Conservation (phyloP, 768 basidiomycete genomes). For the Rhizopogon roseolus region DNA sequence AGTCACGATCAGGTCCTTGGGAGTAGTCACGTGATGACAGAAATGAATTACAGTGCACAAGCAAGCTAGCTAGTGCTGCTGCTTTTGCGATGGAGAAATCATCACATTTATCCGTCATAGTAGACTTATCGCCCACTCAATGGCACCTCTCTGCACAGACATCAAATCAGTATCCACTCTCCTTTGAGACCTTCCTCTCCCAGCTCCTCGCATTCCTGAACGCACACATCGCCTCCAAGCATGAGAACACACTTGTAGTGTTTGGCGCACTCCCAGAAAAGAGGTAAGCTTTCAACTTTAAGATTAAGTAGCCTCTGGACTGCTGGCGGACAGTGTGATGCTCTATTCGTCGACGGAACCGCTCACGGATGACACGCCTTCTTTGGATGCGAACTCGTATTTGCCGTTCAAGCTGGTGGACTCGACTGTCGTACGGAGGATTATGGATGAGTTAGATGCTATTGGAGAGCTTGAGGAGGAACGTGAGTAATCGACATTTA, state of each 20-base stretch:
- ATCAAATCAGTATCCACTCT: slow-evolving; percentile 46
- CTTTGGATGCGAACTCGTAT: slow-evolving; percentile 74
- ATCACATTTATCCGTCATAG: slow-evolving; percentile 73
- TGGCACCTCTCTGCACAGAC: slow-evolving; percentile 70
- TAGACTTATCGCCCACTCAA: slow-evolving; percentile 83
- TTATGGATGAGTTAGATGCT: slow-evolving; percentile 57
- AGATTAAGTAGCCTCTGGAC: background rate
- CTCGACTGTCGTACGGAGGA: slow-evolving; percentile 53
- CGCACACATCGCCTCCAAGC: slow-evolving; percentile 83
- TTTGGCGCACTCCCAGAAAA: slow-evolving; percentile 85
- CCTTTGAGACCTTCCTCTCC: slow-evolving; percentile 71
- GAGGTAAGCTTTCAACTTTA: slow-evolving; percentile 47
- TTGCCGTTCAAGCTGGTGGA: slow-evolving; percentile 80
- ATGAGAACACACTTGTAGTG: slow-evolving; percentile 91
- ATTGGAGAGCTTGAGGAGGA: slow-evolving; percentile 47
- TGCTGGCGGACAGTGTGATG: slow-evolving; percentile 47
- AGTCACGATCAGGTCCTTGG: too few relatives aligned
- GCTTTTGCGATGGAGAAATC: slow-evolving; percentile 36
- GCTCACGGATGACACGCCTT: slow-evolving; percentile 27
- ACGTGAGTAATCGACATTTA: slow-evolving; percentile 36
- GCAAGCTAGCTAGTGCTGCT: background rate
- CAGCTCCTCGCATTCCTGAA: slow-evolving; percentile 90
- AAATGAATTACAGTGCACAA: too few relatives aligned
- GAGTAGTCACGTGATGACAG: too few relatives aligned
- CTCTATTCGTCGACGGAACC: slow-evolving; percentile 68